Base-by-base conservation (phyloP, 2,329 filamentous ascomycete species). In the Aspergillus pseudotamarii region DNA sequence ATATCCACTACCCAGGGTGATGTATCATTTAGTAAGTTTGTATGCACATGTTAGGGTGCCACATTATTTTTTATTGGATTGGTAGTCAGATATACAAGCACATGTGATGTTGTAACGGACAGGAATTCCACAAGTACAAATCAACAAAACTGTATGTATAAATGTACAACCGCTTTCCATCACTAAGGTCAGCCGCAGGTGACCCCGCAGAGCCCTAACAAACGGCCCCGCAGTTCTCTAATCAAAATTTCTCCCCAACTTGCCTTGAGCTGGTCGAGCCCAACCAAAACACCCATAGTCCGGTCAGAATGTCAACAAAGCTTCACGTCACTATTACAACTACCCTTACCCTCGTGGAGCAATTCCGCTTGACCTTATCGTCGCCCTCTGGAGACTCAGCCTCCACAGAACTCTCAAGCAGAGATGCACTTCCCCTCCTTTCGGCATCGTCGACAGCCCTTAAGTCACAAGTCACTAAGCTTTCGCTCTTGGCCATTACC, bases 401-500 rank as follows among this genome's bases (percentile, higher is more conserved):
- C 45, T 34, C 59, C 50, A 28, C 57, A 21, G 59, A 67, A 57
- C 58, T 65, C 32, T 53, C 66, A 30, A 51, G 63, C 41, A 76
- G 77, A 43, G 77, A 80, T 59, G 76, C 79, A n/a, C 84, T 97
- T 28, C 80, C 87, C 16, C 84, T 94, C 62, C 87, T 94, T 38
- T 85, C 86, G 70, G 90, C 94, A 71, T 86, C 91, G 0, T 86
- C 92, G 0, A 86, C 84, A 30, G 83, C 96, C 6, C 87, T 97
- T 63, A 89, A 88, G 74, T 92, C 93, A 0, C 93, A 97, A 74
- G 87, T 89, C 1, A 97, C 93, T 6, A 97, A 96, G 66, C 84
- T 97, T 30, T 94, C 92, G 0, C 88, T 97, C 0, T 85, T 98
- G 14, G 86, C 95, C 1, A 91, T 96, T 72, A 97, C 92, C 72